Conservation (phyloP, 768 basidiomycete genomes). For the Phaeotremella fagi region DNA sequence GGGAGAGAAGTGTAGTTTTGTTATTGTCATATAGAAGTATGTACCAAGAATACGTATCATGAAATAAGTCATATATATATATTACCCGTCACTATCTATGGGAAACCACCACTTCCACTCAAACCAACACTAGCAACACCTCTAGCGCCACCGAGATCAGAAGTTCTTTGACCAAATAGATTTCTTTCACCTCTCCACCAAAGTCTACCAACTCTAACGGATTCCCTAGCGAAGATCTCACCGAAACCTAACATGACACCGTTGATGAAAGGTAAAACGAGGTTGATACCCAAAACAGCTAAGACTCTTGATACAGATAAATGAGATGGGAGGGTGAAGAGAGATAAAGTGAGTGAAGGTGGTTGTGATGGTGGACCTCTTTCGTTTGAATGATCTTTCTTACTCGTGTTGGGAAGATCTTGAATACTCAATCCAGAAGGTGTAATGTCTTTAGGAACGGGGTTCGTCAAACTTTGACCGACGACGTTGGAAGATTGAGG, state of each 20-base stretch:
- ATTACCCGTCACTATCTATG: no score
- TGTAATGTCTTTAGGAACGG: constrained; percentile 7
- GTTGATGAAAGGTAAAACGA: constrained; percentile 47
- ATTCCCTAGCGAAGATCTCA: constrained; percentile 47
- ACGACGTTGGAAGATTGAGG: neutral
- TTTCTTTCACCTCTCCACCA: constrained; percentile 36
- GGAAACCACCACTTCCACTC: constrained; percentile 44
- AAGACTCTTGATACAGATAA: constrained; percentile 35
- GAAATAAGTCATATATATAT: no score
- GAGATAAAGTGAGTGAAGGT: constrained; percentile 44
- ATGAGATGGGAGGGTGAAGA: constrained; percentile 39
- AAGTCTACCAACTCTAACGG: constrained; percentile 25
- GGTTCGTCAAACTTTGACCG: constrained; percentile 2
- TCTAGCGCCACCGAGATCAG: constrained; percentile 3
- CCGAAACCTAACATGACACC: constrained; percentile 49
- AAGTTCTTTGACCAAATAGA: constrained; percentile 16
- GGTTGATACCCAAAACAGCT: constrained; percentile 47
- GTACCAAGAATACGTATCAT: no score
- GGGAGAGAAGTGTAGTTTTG: no score
- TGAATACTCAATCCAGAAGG: constrained; percentile 1
- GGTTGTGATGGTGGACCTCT: constrained; percentile 33
- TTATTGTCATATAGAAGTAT: no score
- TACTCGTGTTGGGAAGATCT: neutral
- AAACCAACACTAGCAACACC: constrained; percentile 36
- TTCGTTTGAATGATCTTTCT: neutral